These are phyloP conservation scores for Scheffersomyces illinoinensis DNA, from an alignment of 1,139 yeast genomes.

Conservation along the genomic window DNA sequence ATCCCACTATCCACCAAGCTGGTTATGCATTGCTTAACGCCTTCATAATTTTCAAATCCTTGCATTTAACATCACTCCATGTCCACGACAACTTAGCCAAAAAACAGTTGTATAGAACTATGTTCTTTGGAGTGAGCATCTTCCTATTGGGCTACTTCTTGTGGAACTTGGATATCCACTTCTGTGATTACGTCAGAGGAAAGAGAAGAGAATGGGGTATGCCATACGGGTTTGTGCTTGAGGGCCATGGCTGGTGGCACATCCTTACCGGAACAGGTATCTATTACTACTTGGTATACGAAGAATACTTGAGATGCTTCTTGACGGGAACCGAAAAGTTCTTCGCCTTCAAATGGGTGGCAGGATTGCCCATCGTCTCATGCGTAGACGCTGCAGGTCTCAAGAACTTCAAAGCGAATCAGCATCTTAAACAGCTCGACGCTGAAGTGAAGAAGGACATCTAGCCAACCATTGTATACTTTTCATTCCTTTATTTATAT, in stretches of 20 bases:
- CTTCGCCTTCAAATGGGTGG: conserved; percentile 53
- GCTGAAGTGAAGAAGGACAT: conserved; percentile 7
- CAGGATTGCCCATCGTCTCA: conserved; percentile 29
- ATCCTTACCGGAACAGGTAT: conserved; percentile 77
- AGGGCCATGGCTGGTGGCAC: conserved; percentile 99
- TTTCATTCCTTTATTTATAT: not conserved
- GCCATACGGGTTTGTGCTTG: conserved; percentile 85
- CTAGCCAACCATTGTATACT: not conserved
- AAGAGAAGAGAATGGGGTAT: conserved; percentile 71
- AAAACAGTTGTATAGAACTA: conserved; percentile 50
- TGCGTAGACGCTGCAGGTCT: conserved; percentile 36
- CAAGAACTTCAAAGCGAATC: conserved; percentile 19
- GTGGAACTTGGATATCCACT: conserved; percentile 85
- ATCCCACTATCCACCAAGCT: conserved; percentile 87
- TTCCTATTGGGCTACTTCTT: conserved; percentile 74
- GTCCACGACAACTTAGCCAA: conserved; percentile 52
- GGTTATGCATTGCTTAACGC: conserved; percentile 70
- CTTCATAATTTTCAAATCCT: conserved; percentile 59
- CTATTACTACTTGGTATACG: conserved; percentile 60
- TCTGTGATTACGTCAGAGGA: conserved; percentile 64
- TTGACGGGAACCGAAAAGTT: conserved; percentile 52
- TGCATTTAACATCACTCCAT: conserved; percentile 47
- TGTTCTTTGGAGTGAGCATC: conserved; percentile 60
- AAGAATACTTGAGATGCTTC: conserved; percentile 67
- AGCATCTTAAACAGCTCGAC: conserved; percentile 21